A percentile compares a stretch with the other conserved stretches of the same genome.
phyloP scores from a whole-genome alignment of 2,329 filamentous ascomycete genomes.

The Paraconiothyrium sp. region DNA sequence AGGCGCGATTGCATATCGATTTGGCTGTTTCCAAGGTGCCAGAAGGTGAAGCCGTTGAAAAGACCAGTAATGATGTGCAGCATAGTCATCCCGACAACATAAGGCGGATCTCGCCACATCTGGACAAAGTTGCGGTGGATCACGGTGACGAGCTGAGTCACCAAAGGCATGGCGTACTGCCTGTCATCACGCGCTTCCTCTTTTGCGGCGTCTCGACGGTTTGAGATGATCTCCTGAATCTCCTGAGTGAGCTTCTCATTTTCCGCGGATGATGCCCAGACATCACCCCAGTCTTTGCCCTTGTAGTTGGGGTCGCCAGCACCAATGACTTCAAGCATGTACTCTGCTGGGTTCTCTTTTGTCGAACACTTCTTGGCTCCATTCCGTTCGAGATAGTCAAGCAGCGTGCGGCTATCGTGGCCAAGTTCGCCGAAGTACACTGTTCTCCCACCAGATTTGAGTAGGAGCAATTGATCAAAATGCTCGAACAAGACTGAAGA shows the following conservation, averaged over 20 bases:
- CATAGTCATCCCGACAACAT: conserved; percentile 69
- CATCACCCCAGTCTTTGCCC: conserved; percentile 57
- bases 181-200: conserved; percentile 53
- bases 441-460: conserved; percentile 70
- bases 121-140: conserved; percentile 63
- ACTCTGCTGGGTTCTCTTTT: conserved; percentile 64
- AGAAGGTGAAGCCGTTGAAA: conserved; percentile 62
- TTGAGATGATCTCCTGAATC: conserved; percentile 52
- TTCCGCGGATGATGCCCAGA: conserved; percentile 54
- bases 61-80: conserved; percentile 62
- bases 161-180: conserved; percentile 56
- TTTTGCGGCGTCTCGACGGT: conserved; percentile 43
- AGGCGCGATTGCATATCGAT: conserved; percentile 66
- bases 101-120: conserved; percentile 73
- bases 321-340: conserved; percentile 60
- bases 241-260: conserved; percentile 52
- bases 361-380: conserved; percentile 62
- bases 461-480: conserved; percentile 72
- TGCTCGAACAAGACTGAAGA: conserved; percentile 72
- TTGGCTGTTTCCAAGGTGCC: conserved; percentile 54
- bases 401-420: conserved; percentile 51
- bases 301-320: conserved; percentile 55
- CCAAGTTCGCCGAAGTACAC: conserved; percentile 72
- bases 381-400: conserved; percentile 63
- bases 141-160: conserved; percentile 54